These are phyloP conservation scores for Trametes hirsuta DNA, from an alignment of 1,284 basidiomycete species.

Conservation along the genomic window DNA sequence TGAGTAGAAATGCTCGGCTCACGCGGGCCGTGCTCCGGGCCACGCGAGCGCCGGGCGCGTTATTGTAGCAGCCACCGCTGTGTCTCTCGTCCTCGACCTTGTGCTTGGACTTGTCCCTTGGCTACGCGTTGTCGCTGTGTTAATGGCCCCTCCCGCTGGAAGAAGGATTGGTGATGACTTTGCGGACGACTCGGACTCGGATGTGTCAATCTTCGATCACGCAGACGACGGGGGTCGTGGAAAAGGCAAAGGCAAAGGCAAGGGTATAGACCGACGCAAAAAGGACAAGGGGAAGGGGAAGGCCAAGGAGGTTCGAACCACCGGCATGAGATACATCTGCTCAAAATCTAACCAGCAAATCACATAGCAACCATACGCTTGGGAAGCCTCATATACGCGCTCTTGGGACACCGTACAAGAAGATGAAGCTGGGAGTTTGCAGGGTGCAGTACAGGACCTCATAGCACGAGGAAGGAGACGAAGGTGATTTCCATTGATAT, in stretches of 20 bases:
- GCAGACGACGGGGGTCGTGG: constrained; percentile 46
- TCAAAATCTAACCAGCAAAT: not conserved
- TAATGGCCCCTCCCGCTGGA: constrained; percentile 28
- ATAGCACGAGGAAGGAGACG: constrained; percentile 85
- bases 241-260: constrained; percentile 49
- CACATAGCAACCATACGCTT: constrained; percentile 80
- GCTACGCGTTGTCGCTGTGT: not conserved
- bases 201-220: constrained; percentile 36
- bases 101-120: too few relatives aligned
- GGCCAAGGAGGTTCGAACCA: constrained; percentile 50
- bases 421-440: constrained; percentile 91
- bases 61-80: too few relatives aligned
- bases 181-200: constrained; percentile 61
- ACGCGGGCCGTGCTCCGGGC: not conserved
- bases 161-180: constrained; percentile 31
- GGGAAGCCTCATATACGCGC: constrained; percentile 94
- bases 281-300: constrained; percentile 55
- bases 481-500: constrained; percentile 51
- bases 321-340: not conserved
- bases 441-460: constrained; percentile 87
- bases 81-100: too few relatives aligned
- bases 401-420: constrained; percentile 98
- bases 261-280: constrained; percentile 43
- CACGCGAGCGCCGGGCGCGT: too few relatives aligned
- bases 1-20: not conserved